Base-by-base conservation (phyloP, 345 rosid genomes). In the Heritiera fomes region DNA sequence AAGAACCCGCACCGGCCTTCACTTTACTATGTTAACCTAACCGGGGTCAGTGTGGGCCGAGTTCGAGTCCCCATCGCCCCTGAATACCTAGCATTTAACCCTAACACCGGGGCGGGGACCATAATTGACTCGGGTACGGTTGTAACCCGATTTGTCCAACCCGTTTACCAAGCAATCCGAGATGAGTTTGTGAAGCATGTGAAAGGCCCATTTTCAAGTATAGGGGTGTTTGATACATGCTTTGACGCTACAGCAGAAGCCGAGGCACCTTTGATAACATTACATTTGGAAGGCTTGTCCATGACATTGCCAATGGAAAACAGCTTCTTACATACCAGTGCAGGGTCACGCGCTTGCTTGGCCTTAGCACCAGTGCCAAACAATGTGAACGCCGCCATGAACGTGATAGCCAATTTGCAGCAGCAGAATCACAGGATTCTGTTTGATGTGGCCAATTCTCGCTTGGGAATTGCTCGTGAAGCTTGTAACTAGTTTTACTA, bases 161-260 rank as follows among this genome's bases (percentile, higher is more conserved):
- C 97, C 41, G 67, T 90, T 49, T 95, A 95, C 80, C 64, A 61
- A 2, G 92, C 92, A 17, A 79, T 86, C 20, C 84, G 94, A 53
- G 91, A 90, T 46, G 98, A 93, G 87, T 91, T 94, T 68, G 86
- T 94, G 64, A 94, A 87, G 59, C 97, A 93, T 67, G 90, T 87
- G 71, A 80, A 52, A 0, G 98, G 95, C 11, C 89, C 94, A 11
- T 90, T 93, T 80, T 87, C 98, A 41, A 75, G 86, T 2, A n/a
- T 91, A 2, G 98, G 98, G 69, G 93, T 96, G 17, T 94, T 94
- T 45, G 98, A 94, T 68, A 90, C 98, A 10, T 94, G 98, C 78
- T 94, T 94, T 67, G 10, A 80, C 2, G 86, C 90, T 65, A 82
- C 89, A 52, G 72, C 75, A 28, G 89, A 89, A 38, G 85, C 79